phyloP scores from a whole-genome alignment of 2,329 filamentous ascomycete genomes.

The Gremmenia infestans region DNA sequence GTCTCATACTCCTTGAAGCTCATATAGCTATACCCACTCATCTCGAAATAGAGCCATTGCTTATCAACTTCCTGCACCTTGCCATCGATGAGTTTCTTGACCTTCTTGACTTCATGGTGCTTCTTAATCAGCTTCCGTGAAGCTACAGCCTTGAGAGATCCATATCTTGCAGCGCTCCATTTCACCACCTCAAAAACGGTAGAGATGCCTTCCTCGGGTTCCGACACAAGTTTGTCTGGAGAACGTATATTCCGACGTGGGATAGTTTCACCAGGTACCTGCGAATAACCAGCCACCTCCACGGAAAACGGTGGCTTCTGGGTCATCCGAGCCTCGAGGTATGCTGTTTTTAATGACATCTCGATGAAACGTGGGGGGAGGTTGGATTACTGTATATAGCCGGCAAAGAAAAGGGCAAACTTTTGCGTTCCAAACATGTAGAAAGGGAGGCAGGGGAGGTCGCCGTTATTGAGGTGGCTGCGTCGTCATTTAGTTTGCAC shows the following conservation, averaged over 20 bases:
- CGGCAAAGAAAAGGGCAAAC: neutral
- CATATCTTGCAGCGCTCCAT: constrained; percentile 57
- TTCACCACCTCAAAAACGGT: constrained; percentile 64
- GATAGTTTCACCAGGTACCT: constrained; percentile 59
- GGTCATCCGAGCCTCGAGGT: constrained; percentile 15
- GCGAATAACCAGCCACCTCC: constrained; percentile 51
- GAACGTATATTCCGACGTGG: constrained; percentile 53
- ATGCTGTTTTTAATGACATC: constrained; percentile 13
- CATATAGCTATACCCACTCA: constrained; percentile 69
- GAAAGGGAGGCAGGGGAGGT: too few species aligned
- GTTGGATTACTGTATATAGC: neutral
- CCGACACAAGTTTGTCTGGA: constrained; percentile 45
- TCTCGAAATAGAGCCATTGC: constrained; percentile 80
- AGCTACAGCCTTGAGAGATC: constrained; percentile 58
- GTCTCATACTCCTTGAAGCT: constrained; percentile 72
- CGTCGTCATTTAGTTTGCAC: too few species aligned
- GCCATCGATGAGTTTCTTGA: constrained; percentile 80
- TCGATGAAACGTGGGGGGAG: neutral
- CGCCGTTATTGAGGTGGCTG: too few species aligned
- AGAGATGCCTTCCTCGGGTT: constrained; percentile 41
- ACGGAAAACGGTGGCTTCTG: constrained; percentile 53
- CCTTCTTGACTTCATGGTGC: constrained; percentile 76
- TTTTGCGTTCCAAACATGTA: too few species aligned
- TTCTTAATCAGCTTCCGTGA: constrained; percentile 66
- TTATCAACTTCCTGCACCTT: constrained; percentile 74